Evolutionary conservation across 768 basidiomycete genomes (phyloP), one percentile per base, ranked within the genome.

Genomic region (Trametes villosa): DNA sequence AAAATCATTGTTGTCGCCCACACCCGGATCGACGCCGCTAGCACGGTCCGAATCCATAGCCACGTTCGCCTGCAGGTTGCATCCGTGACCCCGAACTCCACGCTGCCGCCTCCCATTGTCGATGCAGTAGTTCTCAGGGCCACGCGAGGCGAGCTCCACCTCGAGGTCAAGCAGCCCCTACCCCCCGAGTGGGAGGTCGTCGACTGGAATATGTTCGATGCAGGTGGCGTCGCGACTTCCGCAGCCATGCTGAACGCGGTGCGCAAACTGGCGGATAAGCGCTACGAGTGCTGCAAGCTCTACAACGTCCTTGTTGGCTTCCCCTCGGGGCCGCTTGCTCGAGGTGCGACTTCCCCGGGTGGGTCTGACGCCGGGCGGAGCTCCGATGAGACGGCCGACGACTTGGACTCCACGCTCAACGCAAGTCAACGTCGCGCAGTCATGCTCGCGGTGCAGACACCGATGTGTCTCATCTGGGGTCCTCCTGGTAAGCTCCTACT

Each of bases 161-260:
- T 88, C 30, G 76, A 81, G 40, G 65, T 87, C 24, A 71, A 82
- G 27, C 83, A 87, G 63, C 81, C 81, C 4, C 80, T 83, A 13
- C 87, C 87, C 1, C 86, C 86, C 0, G 87, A 89, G 67, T 78
- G 79, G 67, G 75, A 77, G 31, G 67, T 59, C 15, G 87, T 88
- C 78, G 81, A 86, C 41, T 89, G 87, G 87, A 82, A 80, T 45
- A 70, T 88, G 69, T 88, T 85, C 50, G 74, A 84, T 66, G 85
- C 86, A 0, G 86, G 86, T 17, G 86, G 83, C 56, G 77, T 80
- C 27, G 86, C 87, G 2, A 89, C 86, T 1, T 78, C 82, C 0
- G 80, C 77, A 49, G 86, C 87, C 4, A 87, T 86, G 86, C 76
- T 87, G 70, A 86, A 88, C 66, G 86, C 86, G 0, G 66, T 88